Conservation (phyloP, 1,284 basidiomycete species). For the Marasmius tenuissimus region DNA sequence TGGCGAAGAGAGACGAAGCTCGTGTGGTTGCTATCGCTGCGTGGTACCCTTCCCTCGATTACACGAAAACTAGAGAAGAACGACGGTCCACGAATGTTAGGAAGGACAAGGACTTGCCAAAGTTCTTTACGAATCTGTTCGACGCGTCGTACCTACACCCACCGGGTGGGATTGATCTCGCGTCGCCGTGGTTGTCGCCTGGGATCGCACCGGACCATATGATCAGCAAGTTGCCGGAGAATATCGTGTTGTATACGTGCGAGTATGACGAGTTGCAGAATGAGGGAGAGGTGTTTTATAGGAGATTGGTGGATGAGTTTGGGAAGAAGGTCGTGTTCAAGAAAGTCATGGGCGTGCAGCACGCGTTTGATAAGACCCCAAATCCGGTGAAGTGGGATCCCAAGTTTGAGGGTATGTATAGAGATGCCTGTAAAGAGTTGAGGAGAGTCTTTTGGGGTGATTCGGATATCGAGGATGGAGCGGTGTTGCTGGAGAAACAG, state of each 20-base stretch:
- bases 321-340: conserved; percentile 14
- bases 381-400: conserved; percentile 13
- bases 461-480: background rate
- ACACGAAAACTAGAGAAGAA: conserved; percentile 13
- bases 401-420: conserved; percentile 13
- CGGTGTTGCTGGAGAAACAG: background rate
- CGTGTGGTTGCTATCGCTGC: conserved; percentile 10
- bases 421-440: conserved; percentile 14
- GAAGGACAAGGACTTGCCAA: conserved; percentile 15
- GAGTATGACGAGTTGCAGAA: conserved; percentile 15
- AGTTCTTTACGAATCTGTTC: conserved; percentile 18
- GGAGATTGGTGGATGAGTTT: conserved; percentile 10
- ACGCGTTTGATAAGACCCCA: conserved; percentile 14
- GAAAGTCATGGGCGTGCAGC: conserved; percentile 11
- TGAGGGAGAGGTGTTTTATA: conserved; percentile 12
- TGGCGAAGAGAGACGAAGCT: background rate
- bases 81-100: conserved; percentile 14
- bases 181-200: conserved; percentile 14
- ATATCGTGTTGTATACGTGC: conserved; percentile 15
- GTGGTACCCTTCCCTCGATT: conserved; percentile 15
- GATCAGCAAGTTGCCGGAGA: conserved; percentile 12
- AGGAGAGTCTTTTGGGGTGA: conserved; percentile 13
- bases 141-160: conserved; percentile 15
- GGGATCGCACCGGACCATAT: conserved; percentile 14
- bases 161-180: conserved; percentile 5